A percentile compares a stretch with the other conserved stretches of the same genome.
These are phyloP conservation scores for Sanghuangporus baumii DNA, from an alignment of 1,284 basidiomycete species.

Conservation along the genomic window DNA sequence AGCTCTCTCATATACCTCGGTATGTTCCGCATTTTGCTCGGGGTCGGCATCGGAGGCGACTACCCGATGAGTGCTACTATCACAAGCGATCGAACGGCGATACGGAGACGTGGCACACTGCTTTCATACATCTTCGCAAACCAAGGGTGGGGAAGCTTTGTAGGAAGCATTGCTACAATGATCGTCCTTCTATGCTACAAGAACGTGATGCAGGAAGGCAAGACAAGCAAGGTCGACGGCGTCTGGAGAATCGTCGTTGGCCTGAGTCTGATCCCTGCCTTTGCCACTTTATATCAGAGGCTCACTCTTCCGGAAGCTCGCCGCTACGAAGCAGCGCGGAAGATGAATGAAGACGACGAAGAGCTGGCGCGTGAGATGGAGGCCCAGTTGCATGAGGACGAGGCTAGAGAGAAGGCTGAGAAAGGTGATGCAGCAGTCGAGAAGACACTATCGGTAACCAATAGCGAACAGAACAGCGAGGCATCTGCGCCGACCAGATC, in stretches of 20 bases:
- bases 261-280: slow-evolving; percentile 51
- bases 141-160: slow-evolving; percentile 68
- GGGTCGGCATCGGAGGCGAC: slow-evolving; percentile 77
- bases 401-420: slow-evolving; percentile 22
- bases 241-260: slow-evolving; percentile 49
- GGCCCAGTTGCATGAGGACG: slow-evolving; percentile 33
- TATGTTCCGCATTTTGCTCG: slow-evolving; percentile 66
- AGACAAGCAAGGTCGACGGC: slow-evolving; percentile 60
- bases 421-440: slow-evolving; percentile 14
- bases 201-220: slow-evolving; percentile 50
- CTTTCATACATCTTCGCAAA: slow-evolving; percentile 72
- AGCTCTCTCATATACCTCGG: slow-evolving; percentile 53
- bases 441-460: not conserved
- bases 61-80: slow-evolving; percentile 77
- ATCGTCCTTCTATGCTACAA: slow-evolving; percentile 68
- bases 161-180: slow-evolving; percentile 62
- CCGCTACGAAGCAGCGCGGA: slow-evolving; percentile 44
- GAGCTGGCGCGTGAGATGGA: slow-evolving; percentile 29
- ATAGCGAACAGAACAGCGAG: not conserved
- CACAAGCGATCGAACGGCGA: slow-evolving; percentile 62
- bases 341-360: slow-evolving; percentile 26
- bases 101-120: slow-evolving; percentile 69
- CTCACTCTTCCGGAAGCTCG: slow-evolving; percentile 68
- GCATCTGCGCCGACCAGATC: not conserved
- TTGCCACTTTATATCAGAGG: slow-evolving; percentile 64